phyloP scores from a whole-genome alignment of 176 grass and related monocot species.

The Aegilops umbellulata region DNA sequence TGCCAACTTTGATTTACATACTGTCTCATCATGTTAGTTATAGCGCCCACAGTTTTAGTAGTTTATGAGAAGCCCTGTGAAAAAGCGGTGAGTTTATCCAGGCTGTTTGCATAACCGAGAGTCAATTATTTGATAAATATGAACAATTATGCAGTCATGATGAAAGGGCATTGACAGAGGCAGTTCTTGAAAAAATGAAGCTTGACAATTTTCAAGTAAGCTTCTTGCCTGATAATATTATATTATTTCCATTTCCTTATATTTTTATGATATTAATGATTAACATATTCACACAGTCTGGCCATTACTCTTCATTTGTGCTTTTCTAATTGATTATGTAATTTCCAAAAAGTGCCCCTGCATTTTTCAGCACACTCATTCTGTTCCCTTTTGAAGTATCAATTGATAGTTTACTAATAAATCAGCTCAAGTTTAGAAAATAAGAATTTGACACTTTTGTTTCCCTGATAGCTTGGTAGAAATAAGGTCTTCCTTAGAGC shows the following conservation, averaged over 20 bases:
- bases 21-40: background rate
- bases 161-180: conserved; percentile 65
- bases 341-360: background rate
- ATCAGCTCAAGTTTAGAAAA: background rate
- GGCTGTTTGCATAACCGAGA: background rate
- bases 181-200: conserved; percentile 79
- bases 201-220: conserved; percentile 95
- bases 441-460: conserved; percentile 8
- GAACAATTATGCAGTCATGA: conserved; percentile 59
- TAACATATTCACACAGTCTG: background rate
- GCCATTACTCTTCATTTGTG: background rate
- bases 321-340: background rate
- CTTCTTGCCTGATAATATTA: conserved; percentile 20
- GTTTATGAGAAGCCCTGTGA: background rate
- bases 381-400: conserved; percentile 10
- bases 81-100: background rate
- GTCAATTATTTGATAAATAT: background rate
- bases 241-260: conserved; percentile 12
- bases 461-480: conserved; percentile 78
- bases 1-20: background rate
- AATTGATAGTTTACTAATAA: conserved; percentile 3
- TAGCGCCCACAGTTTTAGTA: background rate
- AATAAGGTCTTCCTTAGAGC: conserved; percentile 90
- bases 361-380: background rate
- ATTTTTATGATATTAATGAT: conserved; percentile 16